A percentile compares a stretch with the other conserved stretches of the same genome.
Evolutionary conservation across 75 land plant genomes (phyloP).

Genomic region (Sequoia sempervirens): DNA sequence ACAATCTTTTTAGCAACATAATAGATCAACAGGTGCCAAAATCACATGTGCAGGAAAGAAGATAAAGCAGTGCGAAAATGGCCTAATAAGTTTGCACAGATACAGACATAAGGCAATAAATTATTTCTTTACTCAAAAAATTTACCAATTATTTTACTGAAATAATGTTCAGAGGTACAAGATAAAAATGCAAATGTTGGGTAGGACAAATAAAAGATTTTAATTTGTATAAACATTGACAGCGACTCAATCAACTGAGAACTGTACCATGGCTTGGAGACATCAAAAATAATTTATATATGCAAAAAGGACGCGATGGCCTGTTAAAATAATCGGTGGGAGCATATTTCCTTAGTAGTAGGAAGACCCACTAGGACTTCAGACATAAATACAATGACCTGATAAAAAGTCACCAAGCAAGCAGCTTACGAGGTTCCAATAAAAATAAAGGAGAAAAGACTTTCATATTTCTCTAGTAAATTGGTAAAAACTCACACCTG

Average conservation of each 20-base stretch:
- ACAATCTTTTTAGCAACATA: background rate
- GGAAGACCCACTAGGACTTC: background rate
- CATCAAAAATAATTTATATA: background rate
- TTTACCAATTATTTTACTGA: background rate
- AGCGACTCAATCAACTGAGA: background rate
- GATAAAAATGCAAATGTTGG: no score
- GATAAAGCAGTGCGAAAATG: background rate
- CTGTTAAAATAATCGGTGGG: no score
- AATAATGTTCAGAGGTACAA: background rate
- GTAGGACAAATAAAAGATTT: no score
- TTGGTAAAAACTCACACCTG: background rate
- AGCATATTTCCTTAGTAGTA: background rate
- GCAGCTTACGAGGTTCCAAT: background rate
- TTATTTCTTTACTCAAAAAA: background rate
- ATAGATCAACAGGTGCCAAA: background rate
- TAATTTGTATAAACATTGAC: background rate
- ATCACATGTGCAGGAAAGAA: background rate
- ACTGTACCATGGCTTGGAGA: background rate
- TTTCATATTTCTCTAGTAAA: background rate
- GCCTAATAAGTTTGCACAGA: background rate
- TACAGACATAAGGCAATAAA: background rate
- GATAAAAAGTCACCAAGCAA: background rate
- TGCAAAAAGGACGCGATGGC: no score
- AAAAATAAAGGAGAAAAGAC: background rate
- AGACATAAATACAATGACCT: background rate